These are phyloP conservation scores for Rhodamnia rubescens DNA, from an alignment of 345 rosid species.

Conservation along the genomic window DNA sequence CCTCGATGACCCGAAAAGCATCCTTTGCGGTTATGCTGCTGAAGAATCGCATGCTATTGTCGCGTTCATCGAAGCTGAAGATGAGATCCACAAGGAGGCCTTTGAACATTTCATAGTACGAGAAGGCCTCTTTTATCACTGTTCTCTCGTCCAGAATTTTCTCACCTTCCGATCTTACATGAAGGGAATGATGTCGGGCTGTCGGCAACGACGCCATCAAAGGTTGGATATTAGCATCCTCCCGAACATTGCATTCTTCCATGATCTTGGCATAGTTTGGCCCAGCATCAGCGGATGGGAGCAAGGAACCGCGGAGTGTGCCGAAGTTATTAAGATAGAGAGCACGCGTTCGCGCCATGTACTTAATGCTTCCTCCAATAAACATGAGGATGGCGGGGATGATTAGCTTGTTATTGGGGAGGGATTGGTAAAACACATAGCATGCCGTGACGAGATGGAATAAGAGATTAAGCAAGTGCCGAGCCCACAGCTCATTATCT, in stretches of 20 bases:
- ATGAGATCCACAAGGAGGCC: not conserved
- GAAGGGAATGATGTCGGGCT: too few relatives aligned
- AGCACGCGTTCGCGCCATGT: not conserved
- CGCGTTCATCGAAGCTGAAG: fast-evolving
- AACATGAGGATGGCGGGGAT: not conserved
- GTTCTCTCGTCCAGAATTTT: not conserved
- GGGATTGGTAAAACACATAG: not conserved
- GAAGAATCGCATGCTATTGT: not conserved
- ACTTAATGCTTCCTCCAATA: not conserved
- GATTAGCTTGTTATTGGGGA: not conserved
- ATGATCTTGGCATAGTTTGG: too few relatives aligned
- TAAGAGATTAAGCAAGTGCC: not conserved
- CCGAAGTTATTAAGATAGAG: not conserved
- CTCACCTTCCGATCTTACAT: too few relatives aligned
- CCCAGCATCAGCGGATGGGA: not conserved
- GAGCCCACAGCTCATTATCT: not conserved
- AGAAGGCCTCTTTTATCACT: not conserved
- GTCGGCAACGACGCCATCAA: too few relatives aligned
- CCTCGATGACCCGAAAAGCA: not conserved
- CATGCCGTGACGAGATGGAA: not conserved
- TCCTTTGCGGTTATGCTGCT: fast-evolving
- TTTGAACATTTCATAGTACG: not conserved
- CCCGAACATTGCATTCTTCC: too few relatives aligned
- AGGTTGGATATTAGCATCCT: too few relatives aligned
- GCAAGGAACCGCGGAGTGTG: not conserved